These are phyloP conservation scores for Rosa rugosa DNA, from an alignment of 306 rosid genomes.

Conservation along the genomic window DNA sequence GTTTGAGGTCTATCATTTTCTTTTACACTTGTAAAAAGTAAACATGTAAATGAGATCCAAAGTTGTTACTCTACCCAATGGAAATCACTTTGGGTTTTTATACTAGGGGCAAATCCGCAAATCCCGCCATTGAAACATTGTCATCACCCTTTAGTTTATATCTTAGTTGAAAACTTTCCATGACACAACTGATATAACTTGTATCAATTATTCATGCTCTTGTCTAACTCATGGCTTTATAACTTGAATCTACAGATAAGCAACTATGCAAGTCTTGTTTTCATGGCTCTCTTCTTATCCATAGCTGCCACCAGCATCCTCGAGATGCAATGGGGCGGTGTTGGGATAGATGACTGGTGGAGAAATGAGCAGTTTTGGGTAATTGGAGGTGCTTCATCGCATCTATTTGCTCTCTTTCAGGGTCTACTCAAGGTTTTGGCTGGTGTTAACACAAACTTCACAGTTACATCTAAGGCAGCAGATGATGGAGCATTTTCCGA, in stretches of 20 bases:
- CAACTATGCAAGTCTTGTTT: constrained; percentile 88
- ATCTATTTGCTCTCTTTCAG: constrained; percentile 85
- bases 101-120: not conserved
- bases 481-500: constrained; percentile 95
- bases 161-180: not conserved
- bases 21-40: not conserved
- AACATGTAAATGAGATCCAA: not conserved
- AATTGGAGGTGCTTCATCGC: constrained; percentile 92
- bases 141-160: no score
- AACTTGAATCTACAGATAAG: constrained; percentile 62
- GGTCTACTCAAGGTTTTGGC: constrained; percentile 94
- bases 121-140: not conserved
- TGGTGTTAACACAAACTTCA: constrained; percentile 91
- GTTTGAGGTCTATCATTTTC: not conserved
- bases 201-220: not conserved
- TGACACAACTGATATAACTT: not conserved
- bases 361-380: constrained; percentile 99
- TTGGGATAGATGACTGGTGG: constrained; percentile 95
- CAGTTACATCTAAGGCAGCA: constrained; percentile 91
- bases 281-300: constrained; percentile 88
- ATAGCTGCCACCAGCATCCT: constrained; percentile 89
- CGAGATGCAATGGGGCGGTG: constrained; percentile 99
- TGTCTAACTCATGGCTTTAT: constrained; percentile 9
- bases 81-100: not conserved
- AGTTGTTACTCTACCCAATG: not conserved